Conservation (phyloP, 768 basidiomycete genomes). For the Leccinum longicurvipes region DNA sequence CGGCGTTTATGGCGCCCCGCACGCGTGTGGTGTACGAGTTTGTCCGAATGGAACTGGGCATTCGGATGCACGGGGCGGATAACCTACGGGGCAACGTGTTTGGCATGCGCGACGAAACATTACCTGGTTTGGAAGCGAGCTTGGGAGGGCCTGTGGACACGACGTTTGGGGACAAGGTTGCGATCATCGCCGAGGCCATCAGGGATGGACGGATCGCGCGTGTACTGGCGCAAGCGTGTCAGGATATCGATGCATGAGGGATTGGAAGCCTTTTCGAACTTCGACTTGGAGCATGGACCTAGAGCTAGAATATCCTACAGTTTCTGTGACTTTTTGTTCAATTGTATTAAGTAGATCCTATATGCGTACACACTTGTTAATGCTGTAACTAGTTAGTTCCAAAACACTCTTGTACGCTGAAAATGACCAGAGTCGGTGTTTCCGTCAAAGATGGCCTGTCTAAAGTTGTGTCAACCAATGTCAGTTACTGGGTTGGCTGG, state of each 20-base stretch:
- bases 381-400: not conserved
- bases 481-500: not conserved
- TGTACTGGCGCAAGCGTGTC: constrained; percentile 54
- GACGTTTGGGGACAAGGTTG: constrained; percentile 68
- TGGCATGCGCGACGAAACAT: constrained; percentile 39
- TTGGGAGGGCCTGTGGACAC: constrained; percentile 34
- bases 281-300: not conserved
- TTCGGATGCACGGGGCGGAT: constrained; percentile 76
- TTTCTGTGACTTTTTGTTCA: not conserved
- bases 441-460: constrained; percentile 3
- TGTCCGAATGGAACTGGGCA: constrained; percentile 66
- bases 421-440: not conserved
- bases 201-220: constrained; percentile 66
- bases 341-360: not conserved
- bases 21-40: constrained; percentile 77
- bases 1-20: constrained; percentile 45
- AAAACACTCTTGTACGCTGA: not conserved
- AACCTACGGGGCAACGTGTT: constrained; percentile 60
- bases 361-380: not conserved
- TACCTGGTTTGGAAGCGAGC: constrained; percentile 41
- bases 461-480: not conserved
- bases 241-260: constrained; percentile 16
- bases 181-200: constrained; percentile 76
- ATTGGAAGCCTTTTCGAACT: not conserved
- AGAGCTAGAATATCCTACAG: not conserved